A percentile compares a stretch with the other conserved stretches of the same genome.
These are phyloP conservation scores for Capsicum rhomboideum DNA, from an alignment of 257 asterid genomes.

Conservation along the genomic window DNA sequence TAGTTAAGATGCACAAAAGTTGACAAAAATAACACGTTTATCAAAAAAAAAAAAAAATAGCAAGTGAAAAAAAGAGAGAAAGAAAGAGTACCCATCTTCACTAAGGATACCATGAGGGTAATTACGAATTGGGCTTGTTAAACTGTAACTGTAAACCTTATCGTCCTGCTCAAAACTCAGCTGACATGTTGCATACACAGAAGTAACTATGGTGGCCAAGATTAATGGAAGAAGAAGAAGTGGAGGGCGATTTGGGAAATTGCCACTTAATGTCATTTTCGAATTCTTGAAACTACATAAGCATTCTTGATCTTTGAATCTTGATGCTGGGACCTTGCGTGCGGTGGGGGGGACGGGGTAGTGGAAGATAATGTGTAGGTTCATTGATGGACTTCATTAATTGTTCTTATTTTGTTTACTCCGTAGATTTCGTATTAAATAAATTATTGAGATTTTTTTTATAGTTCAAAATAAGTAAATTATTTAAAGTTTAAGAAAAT, in stretches of 20 bases:
- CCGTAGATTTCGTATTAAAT: too few relatives aligned
- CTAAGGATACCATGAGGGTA: slow-evolving; percentile 88
- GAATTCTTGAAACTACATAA: slow-evolving; percentile 17
- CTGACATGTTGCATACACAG: slow-evolving; percentile 54
- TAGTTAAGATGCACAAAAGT: too few relatives aligned
- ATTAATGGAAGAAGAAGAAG: slow-evolving; percentile 12
- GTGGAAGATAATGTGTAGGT: background rate
- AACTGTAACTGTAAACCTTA: slow-evolving; percentile 57
- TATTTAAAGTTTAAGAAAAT: too few relatives aligned
- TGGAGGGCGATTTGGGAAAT: slow-evolving; percentile 11
- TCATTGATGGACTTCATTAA: too few relatives aligned
- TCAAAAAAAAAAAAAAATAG: too few relatives aligned
- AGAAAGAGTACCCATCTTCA: slow-evolving; percentile 80
- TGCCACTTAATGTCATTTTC: slow-evolving; percentile 29
- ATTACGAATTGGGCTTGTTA: slow-evolving; percentile 49
- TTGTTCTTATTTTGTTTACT: too few relatives aligned
- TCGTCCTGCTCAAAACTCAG: slow-evolving; percentile 47
- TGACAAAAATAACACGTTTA: too few relatives aligned
- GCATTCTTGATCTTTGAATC: background rate
- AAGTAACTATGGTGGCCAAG: slow-evolving; percentile 30
- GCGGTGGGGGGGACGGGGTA: background rate
- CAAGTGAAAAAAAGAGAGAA: too few relatives aligned
- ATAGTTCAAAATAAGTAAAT: too few relatives aligned
- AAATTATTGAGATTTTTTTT: too few relatives aligned
- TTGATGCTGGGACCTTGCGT: background rate